Percentiles rank a stretch among this genome's conserved stretches.
phyloP scores from a whole-genome alignment of 192 early-diverging fungal genomes.

The Martensiomyces pterosporus region DNA sequence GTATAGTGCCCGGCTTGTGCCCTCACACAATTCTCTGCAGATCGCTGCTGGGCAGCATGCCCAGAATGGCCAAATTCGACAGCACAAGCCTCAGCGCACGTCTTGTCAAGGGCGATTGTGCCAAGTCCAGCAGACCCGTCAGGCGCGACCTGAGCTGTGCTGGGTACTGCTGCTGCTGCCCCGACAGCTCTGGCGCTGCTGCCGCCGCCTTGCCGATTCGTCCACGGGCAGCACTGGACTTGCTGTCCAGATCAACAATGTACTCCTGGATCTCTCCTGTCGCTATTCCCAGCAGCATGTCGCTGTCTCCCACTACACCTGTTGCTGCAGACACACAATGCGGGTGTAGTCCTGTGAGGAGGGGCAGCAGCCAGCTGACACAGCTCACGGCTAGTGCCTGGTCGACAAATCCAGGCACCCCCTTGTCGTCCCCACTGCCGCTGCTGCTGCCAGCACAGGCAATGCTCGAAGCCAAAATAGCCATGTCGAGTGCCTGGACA shows the following conservation, averaged over 20 bases:
- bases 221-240: no score
- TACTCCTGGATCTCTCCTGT: slow-evolving; percentile 16
- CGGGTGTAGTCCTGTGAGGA: slow-evolving; percentile 14
- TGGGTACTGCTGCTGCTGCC: slow-evolving; percentile 16
- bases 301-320: neutral
- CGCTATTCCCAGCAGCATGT: slow-evolving; percentile 1
- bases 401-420: neutral
- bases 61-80: slow-evolving; percentile 18
- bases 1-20: no score
- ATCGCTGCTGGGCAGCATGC: slow-evolving; percentile 28
- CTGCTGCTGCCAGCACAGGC: neutral
- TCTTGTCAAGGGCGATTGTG: neutral
- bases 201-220: no score
- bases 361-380: slow-evolving; percentile 23
- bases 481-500: slow-evolving; percentile 26
- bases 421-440: slow-evolving; percentile 1
- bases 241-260: no score
- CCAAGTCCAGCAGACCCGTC: slow-evolving; percentile 24
- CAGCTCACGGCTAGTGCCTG: neutral
- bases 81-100: slow-evolving; percentile 16
- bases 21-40: no score
- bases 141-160: slow-evolving; percentile 24
- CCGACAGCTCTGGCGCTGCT: no score
- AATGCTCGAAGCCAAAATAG: slow-evolving; percentile 26
- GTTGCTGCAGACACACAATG: neutral